Conservation (phyloP, 768 basidiomycete genomes). For the Leccinellum albellum region DNA sequence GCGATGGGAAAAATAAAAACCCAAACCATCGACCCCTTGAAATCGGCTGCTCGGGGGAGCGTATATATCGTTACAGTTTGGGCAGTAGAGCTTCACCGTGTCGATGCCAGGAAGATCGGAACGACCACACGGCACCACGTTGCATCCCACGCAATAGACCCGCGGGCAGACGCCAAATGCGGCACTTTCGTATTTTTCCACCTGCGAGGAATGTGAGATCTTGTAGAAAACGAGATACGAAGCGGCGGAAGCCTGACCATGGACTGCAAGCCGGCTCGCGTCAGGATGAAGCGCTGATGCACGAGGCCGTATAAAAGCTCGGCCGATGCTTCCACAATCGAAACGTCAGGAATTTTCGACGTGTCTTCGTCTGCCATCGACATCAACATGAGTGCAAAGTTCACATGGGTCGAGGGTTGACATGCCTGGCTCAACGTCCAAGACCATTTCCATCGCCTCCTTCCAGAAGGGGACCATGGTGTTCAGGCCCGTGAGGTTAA, state of each 20-base stretch:
- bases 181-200: slow-evolving; percentile 91
- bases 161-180: slow-evolving; percentile 94
- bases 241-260: slow-evolving; percentile 59
- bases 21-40: slow-evolving; percentile 87
- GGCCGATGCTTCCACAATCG: slow-evolving; percentile 96
- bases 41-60: slow-evolving; percentile 93
- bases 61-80: slow-evolving; percentile 97
- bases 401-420: slow-evolving; percentile 14
- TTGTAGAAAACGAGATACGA: slow-evolving; percentile 8
- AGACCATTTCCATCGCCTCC: slow-evolving; percentile 99
- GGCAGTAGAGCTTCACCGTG: slow-evolving; percentile 97
- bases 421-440: slow-evolving; percentile 98
- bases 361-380: slow-evolving; percentile 74
- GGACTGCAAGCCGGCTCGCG: slow-evolving; percentile 86
- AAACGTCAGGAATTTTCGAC: slow-evolving; percentile 95
- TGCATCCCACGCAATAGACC: slow-evolving; percentile 85
- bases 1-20: slow-evolving; percentile 6
- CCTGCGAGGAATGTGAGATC: slow-evolving; percentile 43
- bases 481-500: slow-evolving; percentile 96
- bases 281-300: slow-evolving; percentile 96
- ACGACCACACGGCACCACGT: slow-evolving; percentile 92
- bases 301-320: slow-evolving; percentile 97
- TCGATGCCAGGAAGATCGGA: slow-evolving; percentile 95
- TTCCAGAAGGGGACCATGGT: slow-evolving; percentile 99
- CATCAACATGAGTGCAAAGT: slow-evolving; percentile 10